Evolutionary conservation across 164 flowering plant genomes (phyloP).

Genomic region (grape (Vitis vinifera)): DNA sequence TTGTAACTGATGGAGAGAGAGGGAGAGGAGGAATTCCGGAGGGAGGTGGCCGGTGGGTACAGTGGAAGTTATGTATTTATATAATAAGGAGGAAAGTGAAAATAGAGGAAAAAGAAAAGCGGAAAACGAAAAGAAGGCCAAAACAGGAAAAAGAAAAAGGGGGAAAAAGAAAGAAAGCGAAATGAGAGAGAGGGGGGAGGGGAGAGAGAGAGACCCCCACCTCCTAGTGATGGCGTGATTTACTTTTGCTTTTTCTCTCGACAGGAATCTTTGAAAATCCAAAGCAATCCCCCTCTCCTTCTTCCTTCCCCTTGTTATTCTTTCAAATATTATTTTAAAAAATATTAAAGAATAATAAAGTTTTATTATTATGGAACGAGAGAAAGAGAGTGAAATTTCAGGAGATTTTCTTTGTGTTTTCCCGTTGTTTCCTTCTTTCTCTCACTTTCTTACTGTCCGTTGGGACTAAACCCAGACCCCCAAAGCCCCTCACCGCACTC

Average conservation of each 20-base stretch:
- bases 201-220: conserved; percentile 1
- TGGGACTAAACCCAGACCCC: conserved; percentile 16
- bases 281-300: conserved; percentile 9
- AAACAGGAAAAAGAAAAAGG: conserved; percentile 13
- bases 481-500: conserved; percentile 9
- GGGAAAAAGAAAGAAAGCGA: conserved; percentile 13
- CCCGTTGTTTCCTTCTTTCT: conserved; percentile 3
- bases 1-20: not conserved
- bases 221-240: conserved; percentile 32
- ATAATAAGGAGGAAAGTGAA: conserved; percentile 1
- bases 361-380: too few species aligned
- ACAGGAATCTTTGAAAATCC: conserved; percentile 46
- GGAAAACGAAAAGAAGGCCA: conserved; percentile 19
- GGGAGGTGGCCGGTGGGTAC: not conserved
- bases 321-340: not conserved
- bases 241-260: conserved; percentile 31
- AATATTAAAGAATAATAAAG: too few species aligned
- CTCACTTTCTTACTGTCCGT: conserved; percentile 20
- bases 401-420: conserved; percentile 2
- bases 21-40: not conserved
- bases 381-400: too few species aligned
- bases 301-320: conserved; percentile 1
- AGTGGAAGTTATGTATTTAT: too few species aligned
- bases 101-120: conserved; percentile 5
- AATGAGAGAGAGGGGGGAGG: not conserved